Evolutionary conservation across 148 eudicot species (phyloP).

Genomic region (Nepenthes mirabilis): DNA sequence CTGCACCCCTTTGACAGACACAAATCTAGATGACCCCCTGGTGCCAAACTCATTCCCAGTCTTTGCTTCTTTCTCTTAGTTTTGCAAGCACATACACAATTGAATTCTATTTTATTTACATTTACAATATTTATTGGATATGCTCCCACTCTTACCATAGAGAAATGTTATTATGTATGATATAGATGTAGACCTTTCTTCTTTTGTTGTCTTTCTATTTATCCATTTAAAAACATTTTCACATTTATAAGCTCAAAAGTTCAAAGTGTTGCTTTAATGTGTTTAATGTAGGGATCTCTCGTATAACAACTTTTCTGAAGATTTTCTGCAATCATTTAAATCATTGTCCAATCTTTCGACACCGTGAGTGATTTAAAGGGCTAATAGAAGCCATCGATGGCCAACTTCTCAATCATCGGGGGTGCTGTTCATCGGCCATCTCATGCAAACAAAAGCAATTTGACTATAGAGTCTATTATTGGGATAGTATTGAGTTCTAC

Average conservation of each 20-base stretch:
- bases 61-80: no score
- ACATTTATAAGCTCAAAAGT: neutral
- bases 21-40: constrained; percentile 39
- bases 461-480: constrained; percentile 44
- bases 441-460: constrained; percentile 33
- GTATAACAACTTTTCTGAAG: constrained; percentile 62
- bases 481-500: constrained; percentile 59
- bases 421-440: constrained; percentile 32
- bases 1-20: constrained; percentile 32
- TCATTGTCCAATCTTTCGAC: constrained; percentile 69
- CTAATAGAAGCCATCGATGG: constrained; percentile 29
- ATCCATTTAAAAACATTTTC: neutral
- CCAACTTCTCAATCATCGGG: constrained; percentile 24
- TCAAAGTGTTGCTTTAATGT: neutral
- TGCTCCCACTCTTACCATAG: no score
- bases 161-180: no score
- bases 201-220: neutral
- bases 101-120: no score
- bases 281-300: constrained; percentile 69
- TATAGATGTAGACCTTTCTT: neutral
- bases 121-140: no score
- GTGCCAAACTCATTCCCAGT: constrained; percentile 13
- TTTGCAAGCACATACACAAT: no score
- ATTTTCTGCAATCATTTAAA: constrained; percentile 58
- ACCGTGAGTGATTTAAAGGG: constrained; percentile 45